These are phyloP conservation scores for Orbilia brochopaga DNA, from an alignment of 2,329 filamentous ascomycete species.

Conservation along the genomic window DNA sequence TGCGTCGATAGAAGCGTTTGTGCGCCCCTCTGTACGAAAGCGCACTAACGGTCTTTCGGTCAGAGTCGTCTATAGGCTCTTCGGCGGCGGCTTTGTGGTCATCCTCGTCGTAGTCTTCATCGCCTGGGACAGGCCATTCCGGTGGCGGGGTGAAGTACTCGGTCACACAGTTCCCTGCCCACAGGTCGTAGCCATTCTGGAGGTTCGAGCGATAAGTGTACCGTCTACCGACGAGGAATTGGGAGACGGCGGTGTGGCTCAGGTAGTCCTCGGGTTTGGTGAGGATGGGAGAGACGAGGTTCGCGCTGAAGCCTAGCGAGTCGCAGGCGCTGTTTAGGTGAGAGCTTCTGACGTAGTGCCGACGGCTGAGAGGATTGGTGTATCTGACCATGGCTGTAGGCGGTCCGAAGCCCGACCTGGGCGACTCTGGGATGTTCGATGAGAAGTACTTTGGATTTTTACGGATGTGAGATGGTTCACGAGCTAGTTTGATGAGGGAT, in stretches of 20 bases:
- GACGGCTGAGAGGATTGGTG: slow-evolving; percentile 40
- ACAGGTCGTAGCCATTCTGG: slow-evolving; percentile 44
- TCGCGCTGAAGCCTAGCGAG: slow-evolving; percentile 44
- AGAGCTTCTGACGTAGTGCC: slow-evolving; percentile 43
- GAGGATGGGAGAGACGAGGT: slow-evolving; percentile 39
- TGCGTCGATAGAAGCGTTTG: slow-evolving; percentile 44
- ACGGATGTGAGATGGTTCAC: too few relatives aligned
- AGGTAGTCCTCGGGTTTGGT: slow-evolving; percentile 41
- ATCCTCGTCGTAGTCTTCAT: slow-evolving; percentile 43
- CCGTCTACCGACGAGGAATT: slow-evolving; percentile 41
- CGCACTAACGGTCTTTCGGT: slow-evolving; percentile 39
- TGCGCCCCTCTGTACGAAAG: slow-evolving; percentile 39
- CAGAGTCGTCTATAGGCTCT: slow-evolving; percentile 43
- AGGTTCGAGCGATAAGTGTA: slow-evolving; percentile 38
- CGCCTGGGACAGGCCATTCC: slow-evolving; percentile 39
- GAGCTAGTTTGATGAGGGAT: too few relatives aligned
- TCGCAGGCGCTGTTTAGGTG: slow-evolving; percentile 45
- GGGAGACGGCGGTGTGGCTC: slow-evolving; percentile 43
- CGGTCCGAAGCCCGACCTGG: neutral
- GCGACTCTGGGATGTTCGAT: too few relatives aligned
- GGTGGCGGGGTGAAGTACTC: slow-evolving; percentile 45
- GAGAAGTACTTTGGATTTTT: too few relatives aligned
- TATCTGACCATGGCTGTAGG: slow-evolving; percentile 45
- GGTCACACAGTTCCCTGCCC: slow-evolving; percentile 42
- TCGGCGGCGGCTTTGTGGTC: slow-evolving; percentile 44